These are phyloP conservation scores for Scheffersomyces insectosa DNA, from an alignment of 1,139 yeast genomes.

Conservation along the genomic window DNA sequence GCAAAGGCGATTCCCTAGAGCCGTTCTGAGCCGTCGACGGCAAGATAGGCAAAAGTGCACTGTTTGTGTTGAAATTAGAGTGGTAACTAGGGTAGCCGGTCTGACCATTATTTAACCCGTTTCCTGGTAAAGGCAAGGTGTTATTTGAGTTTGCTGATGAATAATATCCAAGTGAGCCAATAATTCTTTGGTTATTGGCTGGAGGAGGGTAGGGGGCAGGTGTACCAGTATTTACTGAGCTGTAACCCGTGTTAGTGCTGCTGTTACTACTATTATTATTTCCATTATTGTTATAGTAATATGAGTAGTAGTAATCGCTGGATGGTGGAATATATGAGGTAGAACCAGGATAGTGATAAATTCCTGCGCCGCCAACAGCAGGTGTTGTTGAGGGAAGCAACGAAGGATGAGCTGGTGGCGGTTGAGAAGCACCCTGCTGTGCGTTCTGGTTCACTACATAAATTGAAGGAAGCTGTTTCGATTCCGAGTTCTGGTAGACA, in stretches of 20 bases:
- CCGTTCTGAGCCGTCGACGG: neutral
- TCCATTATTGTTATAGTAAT: constrained; percentile 8
- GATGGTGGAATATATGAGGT: neutral
- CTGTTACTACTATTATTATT: neutral
- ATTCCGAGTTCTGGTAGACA: constrained; percentile 7
- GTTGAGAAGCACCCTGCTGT: constrained; percentile 1
- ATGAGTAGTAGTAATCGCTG: constrained; percentile 5
- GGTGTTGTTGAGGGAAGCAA: constrained; percentile 1
- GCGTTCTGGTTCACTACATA: constrained; percentile 3
- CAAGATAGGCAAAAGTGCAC: neutral
- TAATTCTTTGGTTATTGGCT: constrained; percentile 3
- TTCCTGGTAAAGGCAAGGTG: neutral
- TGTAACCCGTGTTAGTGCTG: no score
- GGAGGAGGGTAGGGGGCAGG: constrained; percentile 1
- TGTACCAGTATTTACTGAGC: neutral
- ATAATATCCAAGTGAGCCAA: constrained; percentile 4
- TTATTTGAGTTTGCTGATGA: constrained; percentile 2
- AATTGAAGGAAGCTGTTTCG: constrained; percentile 11
- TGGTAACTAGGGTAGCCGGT: neutral
- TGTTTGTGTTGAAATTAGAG: neutral
- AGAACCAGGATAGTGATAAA: neutral
- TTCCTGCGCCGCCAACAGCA: no score
- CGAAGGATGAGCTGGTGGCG: constrained; percentile 2
- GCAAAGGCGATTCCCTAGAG: neutral
- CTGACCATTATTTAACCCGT: neutral